A percentile compares a stretch with the other conserved stretches of the same genome.
Evolutionary conservation across 306 rosid genomes (phyloP).

Genomic region (Inga oerstediana): DNA sequence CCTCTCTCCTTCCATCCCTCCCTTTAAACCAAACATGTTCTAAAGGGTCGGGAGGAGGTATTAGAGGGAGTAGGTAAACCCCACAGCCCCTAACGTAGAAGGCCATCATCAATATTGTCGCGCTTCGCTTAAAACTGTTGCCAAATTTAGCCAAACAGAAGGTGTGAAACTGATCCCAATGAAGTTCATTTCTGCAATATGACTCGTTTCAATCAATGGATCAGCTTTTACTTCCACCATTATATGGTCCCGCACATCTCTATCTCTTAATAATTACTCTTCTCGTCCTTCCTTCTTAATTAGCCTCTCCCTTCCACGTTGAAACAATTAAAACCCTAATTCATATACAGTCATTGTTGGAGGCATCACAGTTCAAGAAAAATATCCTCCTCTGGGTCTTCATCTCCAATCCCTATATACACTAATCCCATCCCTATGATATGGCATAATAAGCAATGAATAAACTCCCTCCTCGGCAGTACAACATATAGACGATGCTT

Average conservation of each 20-base stretch:
- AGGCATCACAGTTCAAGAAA: neutral
- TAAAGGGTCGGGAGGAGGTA: no score
- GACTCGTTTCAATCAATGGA: slow-evolving; percentile 42
- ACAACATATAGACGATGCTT: slow-evolving; percentile 20
- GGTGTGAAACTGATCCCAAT: slow-evolving; percentile 32
- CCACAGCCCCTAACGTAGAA: neutral
- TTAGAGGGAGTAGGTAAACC: neutral
- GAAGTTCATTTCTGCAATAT: slow-evolving; percentile 41
- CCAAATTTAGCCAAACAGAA: slow-evolving; percentile 42
- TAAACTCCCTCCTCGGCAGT: slow-evolving; percentile 28
- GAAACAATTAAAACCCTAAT: slow-evolving; percentile 36
- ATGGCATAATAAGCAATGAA: slow-evolving; percentile 40
- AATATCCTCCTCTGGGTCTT: slow-evolving; percentile 28
- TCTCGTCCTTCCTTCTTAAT: slow-evolving; percentile 44
- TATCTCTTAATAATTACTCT: slow-evolving; percentile 35
- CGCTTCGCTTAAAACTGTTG: slow-evolving; percentile 37
- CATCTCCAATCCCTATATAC: slow-evolving; percentile 33
- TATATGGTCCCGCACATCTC: slow-evolving; percentile 54
- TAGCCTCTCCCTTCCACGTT: slow-evolving; percentile 29
- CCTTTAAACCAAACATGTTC: no score
- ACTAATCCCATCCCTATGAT: slow-evolving; percentile 37
- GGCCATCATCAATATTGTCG: slow-evolving; percentile 33
- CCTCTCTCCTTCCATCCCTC: no score
- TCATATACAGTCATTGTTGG: slow-evolving; percentile 31
- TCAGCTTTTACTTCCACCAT: slow-evolving; percentile 31